These are phyloP conservation scores for Carex cristatella DNA, from an alignment of 176 grass and related monocot genomes.

Conservation along the genomic window DNA sequence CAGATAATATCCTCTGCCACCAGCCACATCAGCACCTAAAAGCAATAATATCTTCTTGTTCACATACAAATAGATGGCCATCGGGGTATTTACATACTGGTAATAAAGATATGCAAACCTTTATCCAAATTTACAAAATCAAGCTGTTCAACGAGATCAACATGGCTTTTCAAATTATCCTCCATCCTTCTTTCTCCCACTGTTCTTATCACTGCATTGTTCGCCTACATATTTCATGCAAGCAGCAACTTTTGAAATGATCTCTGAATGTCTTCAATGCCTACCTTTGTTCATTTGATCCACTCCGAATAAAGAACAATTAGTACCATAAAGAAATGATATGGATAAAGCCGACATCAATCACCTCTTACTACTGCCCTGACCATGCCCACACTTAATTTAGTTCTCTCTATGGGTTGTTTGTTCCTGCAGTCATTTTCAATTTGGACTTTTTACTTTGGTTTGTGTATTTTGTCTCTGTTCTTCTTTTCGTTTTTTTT, in stretches of 20 bases:
- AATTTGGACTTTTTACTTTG: not conserved
- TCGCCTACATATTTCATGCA: slow-evolving; percentile 32
- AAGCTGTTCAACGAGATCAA: slow-evolving; percentile 77
- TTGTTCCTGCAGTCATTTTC: not conserved
- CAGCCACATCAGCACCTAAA: slow-evolving; percentile 81
- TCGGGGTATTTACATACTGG: not conserved
- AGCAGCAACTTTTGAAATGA: not conserved
- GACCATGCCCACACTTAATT: not conserved
- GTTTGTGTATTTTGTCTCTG: not conserved
- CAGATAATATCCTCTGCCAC: slow-evolving; percentile 84
- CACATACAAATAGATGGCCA: not conserved
- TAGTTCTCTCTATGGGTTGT: not conserved
- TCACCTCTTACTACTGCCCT: not conserved
- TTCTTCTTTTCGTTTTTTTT: not conserved
- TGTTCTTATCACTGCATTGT: slow-evolving; percentile 64
- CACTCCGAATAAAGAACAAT: not conserved
- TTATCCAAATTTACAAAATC: slow-evolving; percentile 72
- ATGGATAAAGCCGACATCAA: not conserved
- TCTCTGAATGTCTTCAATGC: not conserved
- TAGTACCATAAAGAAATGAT: not conserved
- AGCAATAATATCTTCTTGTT: not conserved
- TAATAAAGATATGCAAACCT: slow-evolving; percentile 34
- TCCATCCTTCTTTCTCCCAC: slow-evolving; percentile 66
- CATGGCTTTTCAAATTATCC: slow-evolving; percentile 74
- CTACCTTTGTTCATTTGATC: not conserved